Base-by-base conservation (phyloP, 2,329 filamentous ascomycete species). In the Peltaster fructicola region DNA sequence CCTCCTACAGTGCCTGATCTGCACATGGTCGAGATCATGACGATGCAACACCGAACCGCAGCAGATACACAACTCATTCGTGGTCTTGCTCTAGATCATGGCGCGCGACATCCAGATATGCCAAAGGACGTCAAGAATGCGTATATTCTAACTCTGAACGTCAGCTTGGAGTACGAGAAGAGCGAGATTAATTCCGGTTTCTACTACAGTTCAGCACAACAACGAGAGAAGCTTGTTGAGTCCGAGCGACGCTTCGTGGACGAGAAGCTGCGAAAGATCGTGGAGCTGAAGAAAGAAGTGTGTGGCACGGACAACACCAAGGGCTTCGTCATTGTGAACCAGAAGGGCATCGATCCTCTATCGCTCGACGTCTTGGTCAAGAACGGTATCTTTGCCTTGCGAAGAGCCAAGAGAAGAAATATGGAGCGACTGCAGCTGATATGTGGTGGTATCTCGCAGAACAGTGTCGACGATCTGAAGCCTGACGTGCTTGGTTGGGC, bases 1-100 rank as follows among this genome's bases (percentile, higher is more conserved):
- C 62, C 79, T 10, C 80, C 80, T 14, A 72, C 70, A 34, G 95
- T 95, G 61, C 90, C 90, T 29, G 88, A 98, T 56, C 57, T 98
- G 46, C 85, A 95, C 62, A 98, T 98, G 88, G 68, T 98, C 39
- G 88, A 98, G 57, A 95, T 98, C 44, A 98, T 98, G 88, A 95
- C 91, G 53, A 95, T 98, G 85, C 88, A 98, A 60, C 88, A 98
- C 61, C 78, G 85, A 41, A 82, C 80, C 25, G 84, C 85, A 30
- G 80, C 88, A 15, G 88, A 98, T 53, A 98, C 88, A 29, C 82
- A 92, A 54, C 70, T 98, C 31, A 93, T 98, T 52, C 73, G 78
- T 37, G 88, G 88, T 31, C 64, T 98, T 30, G 88, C 81, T 7
- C 61, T 98, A 32, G 88, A 98, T 46, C 88, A 98, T 53, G 88